phyloP scores from a whole-genome alignment of 495 filamentous ascomycete genomes.

The Pseudevernia furfuracea region DNA sequence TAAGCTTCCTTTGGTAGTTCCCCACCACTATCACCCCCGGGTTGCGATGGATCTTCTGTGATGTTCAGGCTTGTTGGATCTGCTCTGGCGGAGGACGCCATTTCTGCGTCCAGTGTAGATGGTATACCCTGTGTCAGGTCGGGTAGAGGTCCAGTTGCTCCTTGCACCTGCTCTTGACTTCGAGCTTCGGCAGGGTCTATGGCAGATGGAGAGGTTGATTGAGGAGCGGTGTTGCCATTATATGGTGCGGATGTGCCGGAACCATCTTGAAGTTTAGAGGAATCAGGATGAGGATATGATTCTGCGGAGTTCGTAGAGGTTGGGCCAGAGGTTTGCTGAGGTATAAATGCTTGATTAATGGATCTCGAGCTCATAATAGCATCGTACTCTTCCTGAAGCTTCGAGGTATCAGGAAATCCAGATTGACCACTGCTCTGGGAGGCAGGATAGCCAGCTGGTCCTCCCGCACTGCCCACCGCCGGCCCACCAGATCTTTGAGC shows the following conservation, averaged over 20 bases:
- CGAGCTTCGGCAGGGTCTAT: constrained; percentile 23
- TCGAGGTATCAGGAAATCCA: constrained; percentile 16
- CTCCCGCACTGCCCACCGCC: constrained; percentile 6
- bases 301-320: constrained; percentile 1
- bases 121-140: constrained; percentile 89
- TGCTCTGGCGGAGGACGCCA: constrained; percentile 41
- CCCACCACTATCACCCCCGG: constrained; percentile 43
- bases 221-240: constrained; percentile 33
- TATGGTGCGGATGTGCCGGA: constrained; percentile 38
- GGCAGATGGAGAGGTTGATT: constrained; percentile 25
- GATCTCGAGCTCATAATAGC: constrained; percentile 13
- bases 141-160: constrained; percentile 52
- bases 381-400: constrained; percentile 16
- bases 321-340: background rate
- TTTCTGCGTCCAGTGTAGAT: constrained; percentile 67
- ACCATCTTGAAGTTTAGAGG: constrained; percentile 39
- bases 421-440: constrained; percentile 9
- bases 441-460: constrained; percentile 3
- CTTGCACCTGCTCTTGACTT: constrained; percentile 26
- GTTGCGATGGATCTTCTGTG: constrained; percentile 49
- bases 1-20: constrained; percentile 77
- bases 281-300: constrained; percentile 28
- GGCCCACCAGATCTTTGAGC: constrained; percentile 4
- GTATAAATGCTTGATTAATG: background rate
- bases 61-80: constrained; percentile 44